Base-by-base conservation (phyloP, 306 rosid species). In the Rosa multiflora region DNA sequence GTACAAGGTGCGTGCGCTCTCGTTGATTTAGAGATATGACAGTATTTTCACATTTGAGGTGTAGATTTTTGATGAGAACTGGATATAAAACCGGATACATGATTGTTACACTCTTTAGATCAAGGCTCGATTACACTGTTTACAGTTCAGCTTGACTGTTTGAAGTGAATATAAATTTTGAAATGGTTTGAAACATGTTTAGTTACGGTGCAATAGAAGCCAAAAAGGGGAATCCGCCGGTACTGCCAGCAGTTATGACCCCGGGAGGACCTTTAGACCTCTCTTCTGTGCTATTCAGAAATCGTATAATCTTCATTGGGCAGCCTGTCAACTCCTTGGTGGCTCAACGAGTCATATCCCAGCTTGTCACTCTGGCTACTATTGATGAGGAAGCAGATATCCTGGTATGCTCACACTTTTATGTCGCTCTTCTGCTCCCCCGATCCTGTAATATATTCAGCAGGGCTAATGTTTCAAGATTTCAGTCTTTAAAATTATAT, bases 301-400 rank as follows among this genome's bases (percentile, higher is more conserved):
- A 92, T 76, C 98, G 98, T 13, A 92, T 91, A 79, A 95, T 95
- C 84, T 92, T 95, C 89, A 82, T 95, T 70, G 97, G 99, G 51
- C 99, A 95, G 85, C 97, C 98, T 67, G 71, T 95, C 80, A 92
- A 89, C 81, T 79, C 94, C 18, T 80, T 82, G 63, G 98, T 95
- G 86, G 99, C 99, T 75, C 98, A 95, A 75, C 89, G 93, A 88
- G 99, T 95, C 79, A 92, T 95, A 77, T 92, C 99, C 0, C 98
- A 95, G 87, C 97, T 95, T 76, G 94, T 95, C 70, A 95, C 99
- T 73, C 86, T 95, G 55, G 99, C 99, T 81, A 80, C 99, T 53
- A 76, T 92, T 66, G 98, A 95, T 82, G 84, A 85, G 80, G 53
- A 93, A 72, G 79, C 99, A 56, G 97, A 95, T 84, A 95, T 93